Evolutionary conservation across 495 filamentous ascomycete genomes (phyloP).

Genomic region (Penicillium manginii): DNA sequence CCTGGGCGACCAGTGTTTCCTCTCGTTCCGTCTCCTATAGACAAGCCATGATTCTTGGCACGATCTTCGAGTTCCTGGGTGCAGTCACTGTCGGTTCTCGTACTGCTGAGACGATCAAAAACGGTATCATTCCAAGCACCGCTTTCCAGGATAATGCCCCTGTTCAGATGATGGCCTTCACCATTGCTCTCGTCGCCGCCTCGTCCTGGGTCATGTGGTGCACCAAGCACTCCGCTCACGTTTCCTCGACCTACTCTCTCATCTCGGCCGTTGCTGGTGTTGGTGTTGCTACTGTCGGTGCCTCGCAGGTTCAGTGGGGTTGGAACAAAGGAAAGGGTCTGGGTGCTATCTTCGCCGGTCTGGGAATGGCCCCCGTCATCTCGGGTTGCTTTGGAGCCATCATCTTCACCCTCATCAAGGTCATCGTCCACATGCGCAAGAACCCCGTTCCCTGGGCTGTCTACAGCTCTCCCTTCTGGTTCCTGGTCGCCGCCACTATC

Average conservation of each 20-base stretch:
- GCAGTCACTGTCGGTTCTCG: constrained; percentile 63
- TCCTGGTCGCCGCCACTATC: constrained; percentile 59
- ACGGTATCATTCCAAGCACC: constrained; percentile 53
- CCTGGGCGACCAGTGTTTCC: constrained; percentile 71
- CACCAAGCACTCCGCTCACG: constrained; percentile 61
- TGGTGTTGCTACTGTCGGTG: constrained; percentile 62
- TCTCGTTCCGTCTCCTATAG: constrained; percentile 67
- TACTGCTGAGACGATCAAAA: constrained; percentile 64
- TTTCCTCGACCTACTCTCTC: constrained; percentile 67
- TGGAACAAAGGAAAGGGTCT: constrained; percentile 64
- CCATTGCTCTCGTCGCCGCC: constrained; percentile 58
- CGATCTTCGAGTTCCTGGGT: constrained; percentile 65
- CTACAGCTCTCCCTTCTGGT: constrained; percentile 61
- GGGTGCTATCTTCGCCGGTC: constrained; percentile 62
- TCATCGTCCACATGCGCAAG: constrained; percentile 58
- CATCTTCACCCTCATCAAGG: constrained; percentile 66
- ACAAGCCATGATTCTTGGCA: constrained; percentile 69
- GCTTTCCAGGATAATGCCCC: constrained; percentile 56
- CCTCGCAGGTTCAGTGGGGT: constrained; percentile 60
- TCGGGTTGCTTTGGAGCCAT: constrained; percentile 57
- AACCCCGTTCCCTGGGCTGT: constrained; percentile 61
- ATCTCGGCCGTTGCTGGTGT: constrained; percentile 66
- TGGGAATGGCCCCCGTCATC: constrained; percentile 64
- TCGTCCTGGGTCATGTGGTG: constrained; percentile 66
- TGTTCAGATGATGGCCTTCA: constrained; percentile 65